Evolutionary conservation across 108 stramenopile species (phyloP).

Genomic region (Schizochytrium sp.): DNA sequence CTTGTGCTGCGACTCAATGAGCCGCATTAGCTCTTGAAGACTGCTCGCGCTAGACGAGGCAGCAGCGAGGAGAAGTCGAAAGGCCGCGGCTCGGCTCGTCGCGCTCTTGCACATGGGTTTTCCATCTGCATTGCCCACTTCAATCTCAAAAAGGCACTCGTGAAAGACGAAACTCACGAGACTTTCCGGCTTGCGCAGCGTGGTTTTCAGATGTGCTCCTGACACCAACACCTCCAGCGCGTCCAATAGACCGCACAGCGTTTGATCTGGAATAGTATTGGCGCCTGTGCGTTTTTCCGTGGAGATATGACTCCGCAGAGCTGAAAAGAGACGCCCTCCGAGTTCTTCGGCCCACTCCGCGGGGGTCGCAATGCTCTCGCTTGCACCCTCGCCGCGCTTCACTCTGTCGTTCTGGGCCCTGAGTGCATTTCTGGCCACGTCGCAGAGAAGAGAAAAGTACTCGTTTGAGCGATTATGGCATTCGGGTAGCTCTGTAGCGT

Average conservation of each 20-base stretch:
- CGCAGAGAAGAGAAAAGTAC: neutral
- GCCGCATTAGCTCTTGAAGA: neutral
- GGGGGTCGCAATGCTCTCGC: neutral
- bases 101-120: neutral
- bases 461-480: neutral
- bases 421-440: neutral
- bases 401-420: neutral
- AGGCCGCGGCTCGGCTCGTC: neutral
- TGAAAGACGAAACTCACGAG: neutral
- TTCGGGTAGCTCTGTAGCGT: neutral
- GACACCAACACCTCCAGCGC: neutral
- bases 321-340: neutral
- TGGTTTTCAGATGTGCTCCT: neutral
- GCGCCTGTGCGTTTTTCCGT: neutral
- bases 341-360: neutral
- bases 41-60: neutral
- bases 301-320: neutral
- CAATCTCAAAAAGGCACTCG: neutral
- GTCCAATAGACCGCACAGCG: neutral
- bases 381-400: neutral
- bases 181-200: neutral
- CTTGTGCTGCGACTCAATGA: neutral
- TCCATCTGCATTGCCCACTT: neutral
- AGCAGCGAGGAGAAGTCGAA: neutral
- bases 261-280: neutral